Evolutionary conservation across 2,329 filamentous ascomycete species (phyloP).

Genomic region (Fusarium buxicola): DNA sequence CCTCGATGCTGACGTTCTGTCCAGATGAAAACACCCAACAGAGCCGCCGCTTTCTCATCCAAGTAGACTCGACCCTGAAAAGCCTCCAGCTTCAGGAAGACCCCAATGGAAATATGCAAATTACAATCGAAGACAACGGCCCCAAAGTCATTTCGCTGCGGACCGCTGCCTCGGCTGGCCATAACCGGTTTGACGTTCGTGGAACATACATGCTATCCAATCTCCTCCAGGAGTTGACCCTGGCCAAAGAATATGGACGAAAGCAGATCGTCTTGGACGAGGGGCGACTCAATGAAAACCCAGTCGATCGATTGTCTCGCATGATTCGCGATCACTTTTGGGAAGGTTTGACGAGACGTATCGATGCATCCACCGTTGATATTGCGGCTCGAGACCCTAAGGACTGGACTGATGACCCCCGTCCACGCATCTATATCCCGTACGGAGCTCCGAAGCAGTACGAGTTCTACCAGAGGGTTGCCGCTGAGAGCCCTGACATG

Average conservation of each 20-base stretch:
- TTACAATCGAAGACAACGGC: slow-evolving; percentile 95
- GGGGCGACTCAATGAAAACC: slow-evolving; percentile 92
- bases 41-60: slow-evolving; percentile 82
- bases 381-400: slow-evolving; percentile 91
- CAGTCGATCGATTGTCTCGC: slow-evolving; percentile 86
- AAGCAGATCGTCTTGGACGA: slow-evolving; percentile 93
- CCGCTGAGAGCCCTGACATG: slow-evolving; percentile 82
- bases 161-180: slow-evolving; percentile 86
- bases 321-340: slow-evolving; percentile 93
- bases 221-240: slow-evolving; percentile 90
- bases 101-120: slow-evolving; percentile 94
- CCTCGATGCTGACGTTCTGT: slow-evolving; percentile 13
- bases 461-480: slow-evolving; percentile 88
- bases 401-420: slow-evolving; percentile 91
- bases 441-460: slow-evolving; percentile 85
- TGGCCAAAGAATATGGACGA: slow-evolving; percentile 90
- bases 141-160: slow-evolving; percentile 90
- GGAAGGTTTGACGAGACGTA: slow-evolving; percentile 88
- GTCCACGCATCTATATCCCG: slow-evolving; percentile 92
- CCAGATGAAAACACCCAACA: slow-evolving; percentile 79
- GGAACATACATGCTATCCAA: slow-evolving; percentile 99
- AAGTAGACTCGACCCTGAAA: slow-evolving; percentile 86
- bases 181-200: slow-evolving; percentile 89
- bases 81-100: slow-evolving; percentile 87
- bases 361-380: slow-evolving; percentile 89